Percentiles rank a stretch among this genome's conserved stretches.
Evolutionary conservation across 1,284 basidiomycete species (phyloP).

Genomic region (Amylostereum areolatum): DNA sequence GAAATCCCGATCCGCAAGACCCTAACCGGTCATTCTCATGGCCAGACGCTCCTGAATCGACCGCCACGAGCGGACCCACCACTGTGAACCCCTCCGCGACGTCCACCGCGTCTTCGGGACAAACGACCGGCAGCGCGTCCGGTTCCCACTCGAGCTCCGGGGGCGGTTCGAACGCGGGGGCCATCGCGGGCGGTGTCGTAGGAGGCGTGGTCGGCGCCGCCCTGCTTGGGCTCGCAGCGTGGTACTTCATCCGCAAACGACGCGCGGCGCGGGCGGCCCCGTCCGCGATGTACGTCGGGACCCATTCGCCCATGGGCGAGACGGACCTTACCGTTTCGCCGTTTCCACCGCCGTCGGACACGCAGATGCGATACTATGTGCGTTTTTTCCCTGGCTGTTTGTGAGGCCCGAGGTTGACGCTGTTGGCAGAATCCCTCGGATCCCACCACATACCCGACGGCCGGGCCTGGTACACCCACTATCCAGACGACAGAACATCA

Average conservation of each 20-base stretch:
- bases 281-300: too few species aligned
- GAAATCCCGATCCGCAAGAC: too few species aligned
- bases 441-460: slow-evolving; percentile 4
- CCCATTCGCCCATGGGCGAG: too few species aligned
- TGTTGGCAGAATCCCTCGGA: slow-evolving; percentile 7
- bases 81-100: not conserved
- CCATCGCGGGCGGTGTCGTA: not conserved
- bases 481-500: too few species aligned
- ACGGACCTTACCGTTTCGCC: too few species aligned
- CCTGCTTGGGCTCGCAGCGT: not conserved
- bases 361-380: slow-evolving; percentile 5
- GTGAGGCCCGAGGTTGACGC: not conserved
- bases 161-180: slow-evolving; percentile 8
- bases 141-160: not conserved
- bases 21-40: too few species aligned
- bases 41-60: too few species aligned
- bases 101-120: slow-evolving; percentile 1
- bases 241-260: slow-evolving; percentile 2
- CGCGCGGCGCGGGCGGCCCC: not conserved
- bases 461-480: too few species aligned
- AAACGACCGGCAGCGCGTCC: not conserved
- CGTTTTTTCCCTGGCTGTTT: not conserved
- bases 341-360: not conserved
- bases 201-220: not conserved
- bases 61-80: too few species aligned